A percentile compares a stretch with the other conserved stretches of the same genome.
These are phyloP conservation scores for Cinchona pubescens DNA, from an alignment of 257 asterid species.

Conservation along the genomic window DNA sequence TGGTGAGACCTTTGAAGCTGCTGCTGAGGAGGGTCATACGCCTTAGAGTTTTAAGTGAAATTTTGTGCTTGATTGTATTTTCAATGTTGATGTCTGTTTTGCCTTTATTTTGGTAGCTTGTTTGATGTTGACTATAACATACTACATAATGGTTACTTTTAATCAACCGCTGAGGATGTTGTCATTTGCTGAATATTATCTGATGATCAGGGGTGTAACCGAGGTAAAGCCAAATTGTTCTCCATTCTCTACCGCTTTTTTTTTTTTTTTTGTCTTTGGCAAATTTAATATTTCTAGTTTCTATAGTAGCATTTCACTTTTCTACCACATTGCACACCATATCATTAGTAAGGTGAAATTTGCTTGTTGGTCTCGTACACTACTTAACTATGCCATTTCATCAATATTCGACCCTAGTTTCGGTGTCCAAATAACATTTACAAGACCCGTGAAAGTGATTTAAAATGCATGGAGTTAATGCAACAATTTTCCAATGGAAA, in stretches of 20 bases:
- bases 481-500: no score
- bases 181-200: slow-evolving; percentile 8
- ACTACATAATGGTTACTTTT: slow-evolving; percentile 17
- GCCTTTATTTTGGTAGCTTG: slow-evolving; percentile 21
- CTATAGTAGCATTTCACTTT: background rate
- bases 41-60: slow-evolving; percentile 29
- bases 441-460: background rate
- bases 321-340: background rate
- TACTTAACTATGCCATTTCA: background rate
- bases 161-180: slow-evolving; percentile 15
- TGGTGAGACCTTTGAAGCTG: slow-evolving; percentile 73
- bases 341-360: background rate
- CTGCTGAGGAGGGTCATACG: slow-evolving; percentile 60
- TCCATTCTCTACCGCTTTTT: background rate
- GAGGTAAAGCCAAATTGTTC: background rate
- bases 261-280: no score
- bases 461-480: background rate
- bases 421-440: background rate
- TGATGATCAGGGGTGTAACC: background rate
- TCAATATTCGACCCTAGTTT: background rate
- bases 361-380: background rate
- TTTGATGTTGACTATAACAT: slow-evolving; percentile 29
- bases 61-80: slow-evolving; percentile 36
- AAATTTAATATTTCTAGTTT: background rate
- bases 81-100: slow-evolving; percentile 31